phyloP scores from a whole-genome alignment of 805 yeast species.

The Candida orba region DNA sequence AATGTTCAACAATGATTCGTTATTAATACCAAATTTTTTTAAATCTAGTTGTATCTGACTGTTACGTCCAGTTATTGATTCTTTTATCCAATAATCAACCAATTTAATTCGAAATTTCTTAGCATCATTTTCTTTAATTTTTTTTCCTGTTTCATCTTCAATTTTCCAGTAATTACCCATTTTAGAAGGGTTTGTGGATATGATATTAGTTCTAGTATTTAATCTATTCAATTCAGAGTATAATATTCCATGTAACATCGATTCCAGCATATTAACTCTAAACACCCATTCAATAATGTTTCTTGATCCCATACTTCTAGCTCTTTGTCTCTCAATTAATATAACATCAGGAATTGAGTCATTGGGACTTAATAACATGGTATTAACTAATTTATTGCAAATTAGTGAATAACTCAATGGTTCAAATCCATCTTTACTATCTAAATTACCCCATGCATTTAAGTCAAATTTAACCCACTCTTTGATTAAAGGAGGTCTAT shows the following conservation, averaged over 20 bases:
- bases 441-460: conserved; percentile 11
- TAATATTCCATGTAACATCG: conserved; percentile 33
- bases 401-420: conserved; percentile 22
- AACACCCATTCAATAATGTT: conserved; percentile 44
- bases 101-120: conserved; percentile 14
- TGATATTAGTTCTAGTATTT: conserved; percentile 9
- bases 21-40: conserved; percentile 5
- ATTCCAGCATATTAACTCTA: conserved; percentile 47
- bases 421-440: conserved; percentile 10
- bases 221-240: conserved; percentile 5
- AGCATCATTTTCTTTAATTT: conserved; percentile 5
- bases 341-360: conserved; percentile 31
- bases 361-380: conserved; percentile 16
- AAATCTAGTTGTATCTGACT: conserved; percentile 7
- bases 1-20: not conserved
- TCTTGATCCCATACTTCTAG: conserved; percentile 40
- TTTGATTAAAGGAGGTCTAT: conserved; percentile 20
- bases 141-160: not conserved
- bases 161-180: conserved; percentile 21
- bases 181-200: conserved; percentile 15
- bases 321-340: conserved; percentile 50
- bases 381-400: conserved; percentile 21
- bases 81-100: conserved; percentile 17
- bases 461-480: conserved; percentile 32
- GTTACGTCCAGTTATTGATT: conserved; percentile 1